These are phyloP conservation scores for Phytophthora aleatoria DNA, from an alignment of 352 stramenopile species.

Conservation along the genomic window DNA sequence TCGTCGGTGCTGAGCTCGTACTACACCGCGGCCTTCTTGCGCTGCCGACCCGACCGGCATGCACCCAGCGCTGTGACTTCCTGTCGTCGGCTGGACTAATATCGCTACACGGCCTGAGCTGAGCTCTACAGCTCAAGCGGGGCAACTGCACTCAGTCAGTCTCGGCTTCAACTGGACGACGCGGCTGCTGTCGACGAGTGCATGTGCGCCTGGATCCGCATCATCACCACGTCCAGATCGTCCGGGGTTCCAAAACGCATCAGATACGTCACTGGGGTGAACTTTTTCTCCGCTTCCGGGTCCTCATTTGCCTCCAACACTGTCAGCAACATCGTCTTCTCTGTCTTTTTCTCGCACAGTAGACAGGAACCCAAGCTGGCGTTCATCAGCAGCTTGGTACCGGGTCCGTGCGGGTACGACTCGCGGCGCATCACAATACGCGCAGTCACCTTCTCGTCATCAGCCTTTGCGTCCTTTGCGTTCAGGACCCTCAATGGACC, in stretches of 20 bases:
- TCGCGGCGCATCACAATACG: slow-evolving; percentile 84
- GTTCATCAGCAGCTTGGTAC: slow-evolving; percentile 83
- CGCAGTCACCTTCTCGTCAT: slow-evolving; percentile 48
- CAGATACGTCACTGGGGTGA: slow-evolving; percentile 76
- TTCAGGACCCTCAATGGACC: slow-evolving; percentile 72
- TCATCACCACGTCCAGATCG: slow-evolving; percentile 59
- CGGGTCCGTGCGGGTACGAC: slow-evolving; percentile 70
- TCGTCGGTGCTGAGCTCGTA: neutral
- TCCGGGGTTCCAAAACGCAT: slow-evolving; percentile 65
- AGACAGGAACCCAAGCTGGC: slow-evolving; percentile 64
- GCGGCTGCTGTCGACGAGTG: slow-evolving; percentile 27
- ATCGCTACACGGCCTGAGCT: slow-evolving; percentile 32
- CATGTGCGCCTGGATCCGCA: slow-evolving; percentile 49
- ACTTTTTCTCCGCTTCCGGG: slow-evolving; percentile 42
- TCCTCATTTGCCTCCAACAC: slow-evolving; percentile 57
- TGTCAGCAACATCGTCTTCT: slow-evolving; percentile 77
- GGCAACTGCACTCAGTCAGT: slow-evolving; percentile 18
- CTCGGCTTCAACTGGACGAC: slow-evolving; percentile 39
- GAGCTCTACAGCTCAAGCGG: slow-evolving; percentile 40
- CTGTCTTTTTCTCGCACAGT: slow-evolving; percentile 71
- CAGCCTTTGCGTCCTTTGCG: slow-evolving; percentile 42
- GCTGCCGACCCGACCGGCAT: slow-evolving; percentile 26
- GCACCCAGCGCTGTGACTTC: slow-evolving; percentile 18
- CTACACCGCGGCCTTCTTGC: slow-evolving; percentile 5
- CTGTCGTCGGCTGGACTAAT: slow-evolving; percentile 28